These are phyloP conservation scores for Penicillium psychrofluorescens DNA, from an alignment of 495 filamentous ascomycete genomes.

Conservation along the genomic window DNA sequence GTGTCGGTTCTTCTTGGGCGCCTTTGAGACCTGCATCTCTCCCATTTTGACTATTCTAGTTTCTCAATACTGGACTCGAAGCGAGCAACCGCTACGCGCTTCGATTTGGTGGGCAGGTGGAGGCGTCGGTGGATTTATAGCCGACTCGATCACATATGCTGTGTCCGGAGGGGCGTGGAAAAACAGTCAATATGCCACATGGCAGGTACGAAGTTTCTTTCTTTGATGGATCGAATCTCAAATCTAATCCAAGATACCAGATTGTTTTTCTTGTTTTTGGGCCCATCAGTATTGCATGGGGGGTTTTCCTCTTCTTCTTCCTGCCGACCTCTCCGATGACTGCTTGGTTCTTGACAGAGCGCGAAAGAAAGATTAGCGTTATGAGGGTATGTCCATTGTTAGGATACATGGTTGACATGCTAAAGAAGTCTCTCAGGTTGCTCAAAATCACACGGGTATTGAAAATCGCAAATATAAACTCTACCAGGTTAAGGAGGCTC, in stretches of 20 bases:
- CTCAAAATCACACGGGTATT: constrained; percentile 4
- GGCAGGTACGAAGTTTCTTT: neutral
- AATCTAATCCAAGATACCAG: neutral
- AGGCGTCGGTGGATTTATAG: constrained; percentile 1
- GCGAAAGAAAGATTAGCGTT: neutral
- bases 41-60: constrained; percentile 23
- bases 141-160: neutral
- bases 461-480: constrained; percentile 3
- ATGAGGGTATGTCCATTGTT: neutral
- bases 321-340: constrained; percentile 2
- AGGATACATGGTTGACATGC: neutral
- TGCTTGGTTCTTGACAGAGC: constrained; percentile 1
- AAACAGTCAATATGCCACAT: neutral
- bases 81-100: constrained; percentile 10
- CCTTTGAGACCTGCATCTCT: constrained; percentile 22
- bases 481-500: constrained; percentile 5
- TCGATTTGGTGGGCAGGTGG: constrained; percentile 8
- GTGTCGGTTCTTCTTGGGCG: constrained; percentile 26
- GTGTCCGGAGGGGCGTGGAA: neutral
- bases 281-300: neutral
- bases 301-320: neutral
- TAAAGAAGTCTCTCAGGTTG: neutral
- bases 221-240: too few species aligned
- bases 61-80: constrained; percentile 5
- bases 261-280: constrained; percentile 2